Conservation (phyloP, 2,329 filamentous ascomycete genomes). For the Polychaeton citri region DNA sequence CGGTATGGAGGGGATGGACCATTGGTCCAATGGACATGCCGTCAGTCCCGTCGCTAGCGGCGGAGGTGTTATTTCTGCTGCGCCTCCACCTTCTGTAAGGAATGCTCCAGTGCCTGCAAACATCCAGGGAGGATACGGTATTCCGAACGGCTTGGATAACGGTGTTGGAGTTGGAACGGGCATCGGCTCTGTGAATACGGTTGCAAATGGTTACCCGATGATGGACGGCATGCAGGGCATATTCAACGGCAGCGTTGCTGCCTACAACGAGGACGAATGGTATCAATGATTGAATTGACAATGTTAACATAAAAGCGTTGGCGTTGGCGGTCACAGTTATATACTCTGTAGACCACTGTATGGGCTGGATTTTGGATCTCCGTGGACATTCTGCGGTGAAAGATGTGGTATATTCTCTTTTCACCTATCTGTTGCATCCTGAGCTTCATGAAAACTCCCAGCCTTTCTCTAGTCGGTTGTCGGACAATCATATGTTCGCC, state of each 20-base stretch:
- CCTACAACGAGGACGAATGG: constrained; percentile 29
- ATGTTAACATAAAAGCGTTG: neutral
- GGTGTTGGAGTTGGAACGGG: no score
- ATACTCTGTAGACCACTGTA: no score
- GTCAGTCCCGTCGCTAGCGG: neutral
- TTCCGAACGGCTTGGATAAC: neutral
- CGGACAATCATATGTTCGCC: no score
- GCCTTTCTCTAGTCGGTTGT: no score
- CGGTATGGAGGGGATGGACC: neutral
- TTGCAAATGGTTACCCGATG: neutral
- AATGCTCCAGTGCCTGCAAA: neutral
- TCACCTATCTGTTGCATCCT: neutral
- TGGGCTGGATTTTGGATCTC: no score
- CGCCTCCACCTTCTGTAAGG: neutral
- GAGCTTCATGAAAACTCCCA: no score
- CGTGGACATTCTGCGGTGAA: neutral
- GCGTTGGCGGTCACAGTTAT: neutral
- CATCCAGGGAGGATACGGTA: neutral
- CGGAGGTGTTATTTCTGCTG: neutral
- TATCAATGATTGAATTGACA: constrained; percentile 19
- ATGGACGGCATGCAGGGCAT: neutral
- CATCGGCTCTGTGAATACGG: neutral
- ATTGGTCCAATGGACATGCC: neutral
- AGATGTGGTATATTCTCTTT: neutral
- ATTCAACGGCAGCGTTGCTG: constrained; percentile 7